Base-by-base conservation (phyloP, 2,329 filamentous ascomycete genomes). In the Cladophialophora psammophila region DNA sequence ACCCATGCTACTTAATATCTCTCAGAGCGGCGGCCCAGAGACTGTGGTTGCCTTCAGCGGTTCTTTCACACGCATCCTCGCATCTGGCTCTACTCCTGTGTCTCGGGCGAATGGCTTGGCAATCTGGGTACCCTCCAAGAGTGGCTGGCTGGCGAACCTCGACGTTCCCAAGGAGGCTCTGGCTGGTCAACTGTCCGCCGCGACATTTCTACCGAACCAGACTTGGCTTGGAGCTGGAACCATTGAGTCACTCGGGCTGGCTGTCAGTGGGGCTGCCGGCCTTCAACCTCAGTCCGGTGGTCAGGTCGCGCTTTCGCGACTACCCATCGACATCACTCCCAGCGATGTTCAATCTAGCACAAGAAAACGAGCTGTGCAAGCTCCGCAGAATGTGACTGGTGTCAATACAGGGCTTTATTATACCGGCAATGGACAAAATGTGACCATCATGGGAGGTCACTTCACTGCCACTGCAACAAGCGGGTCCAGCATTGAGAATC, bases 401-500 rank as follows among this genome's bases (percentile, higher is more conserved):
- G 89, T 96, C n/a, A 84, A 90, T 26, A 88, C 91, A 7, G 95
- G 93, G 35, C 80, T 89, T 1, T 97, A 96, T 75, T 93, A 96
- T 77, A 86, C 85, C 45, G 83, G 85, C 15, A 87, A 88, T 69
- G 83, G 82, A 66, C 86, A 87, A 70, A 97, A 97, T 78, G 84
- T 96, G 64, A 98, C 95, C 0, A 87, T 98, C 45, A 84, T 98
- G 34, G 95, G 90, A 57, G 95, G 95, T 1, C 92, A 93, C 74
- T 99, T 99, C 76, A 86, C 87, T 7, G 89, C 92, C 0, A 87
- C 83, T 35, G 87, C 86, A 13, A 85, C 85, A 7, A 87, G 94
- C 72, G 91, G 89, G 26, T 88, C 90, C 3, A 84, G 85, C 5
- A 84, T 97, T 67, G 84, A 93, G 71, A 98, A 97, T 74, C 82